These are phyloP conservation scores for Trichoderma koningiopsis DNA, from an alignment of 2,329 filamentous ascomycete species.

Conservation along the genomic window DNA sequence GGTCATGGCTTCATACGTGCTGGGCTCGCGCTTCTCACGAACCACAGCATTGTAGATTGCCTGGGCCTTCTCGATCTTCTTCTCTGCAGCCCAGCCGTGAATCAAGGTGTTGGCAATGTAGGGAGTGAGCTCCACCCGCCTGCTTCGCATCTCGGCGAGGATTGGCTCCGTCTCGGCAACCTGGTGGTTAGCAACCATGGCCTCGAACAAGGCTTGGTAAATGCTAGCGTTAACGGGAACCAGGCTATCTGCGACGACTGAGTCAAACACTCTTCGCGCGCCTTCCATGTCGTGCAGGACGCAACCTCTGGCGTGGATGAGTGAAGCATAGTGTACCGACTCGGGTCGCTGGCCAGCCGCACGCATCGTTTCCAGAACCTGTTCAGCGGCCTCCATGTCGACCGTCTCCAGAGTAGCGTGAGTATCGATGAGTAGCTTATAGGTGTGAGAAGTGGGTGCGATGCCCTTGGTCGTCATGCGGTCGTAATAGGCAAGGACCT, in stretches of 20 bases:
- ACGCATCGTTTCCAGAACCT: conserved; percentile 77
- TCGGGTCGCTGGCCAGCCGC: conserved; percentile 75
- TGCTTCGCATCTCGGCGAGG: conserved; percentile 72
- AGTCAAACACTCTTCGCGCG: conserved; percentile 79
- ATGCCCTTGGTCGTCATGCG: conserved; percentile 89
- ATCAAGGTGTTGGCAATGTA: conserved; percentile 99
- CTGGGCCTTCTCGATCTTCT: conserved; percentile 76
- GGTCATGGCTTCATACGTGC: conserved; percentile 98
- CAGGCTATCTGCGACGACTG: conserved; percentile 67
- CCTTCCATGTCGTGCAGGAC: conserved; percentile 88
- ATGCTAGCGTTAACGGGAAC: conserved; percentile 79
- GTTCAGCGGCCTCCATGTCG: conserved; percentile 83
- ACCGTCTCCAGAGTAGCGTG: conserved; percentile 92
- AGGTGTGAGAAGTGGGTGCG: conserved; percentile 90
- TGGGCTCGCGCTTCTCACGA: conserved; percentile 82
- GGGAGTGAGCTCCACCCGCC: conserved; percentile 81
- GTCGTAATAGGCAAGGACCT: conserved; percentile 93
- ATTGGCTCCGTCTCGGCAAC: conserved; percentile 75
- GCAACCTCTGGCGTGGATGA: conserved; percentile 95
- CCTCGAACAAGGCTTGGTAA: conserved; percentile 95
- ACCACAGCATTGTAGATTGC: conserved; percentile 79
- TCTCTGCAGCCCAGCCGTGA: conserved; percentile 89
- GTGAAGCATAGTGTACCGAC: conserved; percentile 90
- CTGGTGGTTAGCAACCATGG: conserved; percentile 91
- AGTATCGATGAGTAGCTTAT: conserved; percentile 95